Conservation (phyloP, 164 flowering plant genomes). For the Vitis rupestris region DNA sequence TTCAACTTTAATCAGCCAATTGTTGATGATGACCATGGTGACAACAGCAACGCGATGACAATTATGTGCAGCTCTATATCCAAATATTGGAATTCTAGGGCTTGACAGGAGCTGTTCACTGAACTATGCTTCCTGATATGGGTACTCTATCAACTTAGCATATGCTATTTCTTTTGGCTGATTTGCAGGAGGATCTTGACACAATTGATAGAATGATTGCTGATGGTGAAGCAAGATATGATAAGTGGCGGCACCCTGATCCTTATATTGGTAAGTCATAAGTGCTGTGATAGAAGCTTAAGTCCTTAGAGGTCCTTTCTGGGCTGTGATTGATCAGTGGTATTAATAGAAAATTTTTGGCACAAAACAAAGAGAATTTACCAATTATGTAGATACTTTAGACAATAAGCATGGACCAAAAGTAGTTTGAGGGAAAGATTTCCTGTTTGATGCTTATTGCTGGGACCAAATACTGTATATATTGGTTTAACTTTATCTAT, state of each 20-base stretch:
- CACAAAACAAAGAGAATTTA: neutral
- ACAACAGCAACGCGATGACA: too few species aligned
- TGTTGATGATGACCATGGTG: too few species aligned
- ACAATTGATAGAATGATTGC: constrained; percentile 81
- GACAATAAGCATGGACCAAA: too few species aligned
- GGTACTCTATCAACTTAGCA: too few species aligned
- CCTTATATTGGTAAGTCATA: constrained; percentile 83
- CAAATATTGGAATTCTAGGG: too few species aligned
- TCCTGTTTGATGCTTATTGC: neutral
- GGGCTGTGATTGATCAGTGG: neutral
- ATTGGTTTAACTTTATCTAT: neutral
- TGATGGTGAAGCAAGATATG: constrained; percentile 63
- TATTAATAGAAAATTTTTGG: neutral
- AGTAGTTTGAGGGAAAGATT: too few species aligned
- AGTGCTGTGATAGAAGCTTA: neutral
- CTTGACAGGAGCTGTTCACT: too few species aligned
- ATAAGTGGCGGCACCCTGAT: constrained; percentile 94
- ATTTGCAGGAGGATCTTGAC: constrained; percentile 72
- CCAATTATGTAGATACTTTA: too few species aligned
- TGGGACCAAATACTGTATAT: neutral
- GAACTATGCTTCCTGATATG: too few species aligned
- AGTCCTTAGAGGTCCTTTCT: neutral
- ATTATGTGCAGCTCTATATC: too few species aligned
- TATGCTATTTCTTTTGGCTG: constrained; percentile 9
- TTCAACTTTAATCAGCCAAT: too few species aligned